A percentile compares a stretch with the other conserved stretches of the same genome.
Conservation (phyloP, 179 eudicot species). For the Beta macrorhiza region DNA sequence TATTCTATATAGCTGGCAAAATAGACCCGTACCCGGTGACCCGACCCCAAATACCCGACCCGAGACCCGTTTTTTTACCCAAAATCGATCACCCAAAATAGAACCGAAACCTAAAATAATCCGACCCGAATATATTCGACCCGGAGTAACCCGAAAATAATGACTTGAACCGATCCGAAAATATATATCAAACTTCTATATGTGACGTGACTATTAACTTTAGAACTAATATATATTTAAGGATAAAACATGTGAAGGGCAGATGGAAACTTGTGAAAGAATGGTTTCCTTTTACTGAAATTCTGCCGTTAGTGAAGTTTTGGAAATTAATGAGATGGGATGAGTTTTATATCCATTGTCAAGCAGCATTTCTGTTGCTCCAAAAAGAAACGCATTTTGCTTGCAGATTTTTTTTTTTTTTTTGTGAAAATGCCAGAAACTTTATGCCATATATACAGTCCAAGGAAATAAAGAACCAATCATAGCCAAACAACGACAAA, state of each 20-base stretch:
- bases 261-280: constrained; percentile 12
- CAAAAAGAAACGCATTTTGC: no score
- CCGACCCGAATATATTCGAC: no score
- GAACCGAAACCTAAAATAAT: no score
- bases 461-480: constrained; percentile 1
- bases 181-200: not conserved
- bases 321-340: not conserved
- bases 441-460: not conserved
- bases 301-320: not conserved
- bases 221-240: not conserved
- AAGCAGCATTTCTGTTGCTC: not conserved
- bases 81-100: no score
- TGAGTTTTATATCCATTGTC: not conserved
- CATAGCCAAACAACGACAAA: not conserved
- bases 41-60: no score
- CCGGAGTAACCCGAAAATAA: no score
- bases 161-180: no score
- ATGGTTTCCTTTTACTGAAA: not conserved
- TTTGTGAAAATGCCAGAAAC: not conserved
- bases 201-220: not conserved
- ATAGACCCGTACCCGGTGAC: no score
- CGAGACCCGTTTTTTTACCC: no score
- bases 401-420: not conserved
- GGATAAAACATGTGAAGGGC: constrained; percentile 20
- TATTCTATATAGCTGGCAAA: no score